phyloP scores from a whole-genome alignment of 768 basidiomycete species.

The Boletus rubroflammeus region DNA sequence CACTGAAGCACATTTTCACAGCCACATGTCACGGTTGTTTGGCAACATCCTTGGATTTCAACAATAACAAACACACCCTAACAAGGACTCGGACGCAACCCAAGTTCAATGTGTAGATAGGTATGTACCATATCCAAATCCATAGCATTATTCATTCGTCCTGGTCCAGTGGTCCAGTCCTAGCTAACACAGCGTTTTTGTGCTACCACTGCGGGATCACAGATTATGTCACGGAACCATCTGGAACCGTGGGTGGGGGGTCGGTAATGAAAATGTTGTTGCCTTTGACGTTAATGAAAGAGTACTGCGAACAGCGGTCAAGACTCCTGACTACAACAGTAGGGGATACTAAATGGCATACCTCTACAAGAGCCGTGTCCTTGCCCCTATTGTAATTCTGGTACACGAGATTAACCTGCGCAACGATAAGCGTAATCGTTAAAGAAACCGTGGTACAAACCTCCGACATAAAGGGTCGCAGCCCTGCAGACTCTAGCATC shows the following conservation, averaged over 20 bases:
- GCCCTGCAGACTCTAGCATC: constrained; percentile 42
- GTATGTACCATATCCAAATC: constrained; percentile 19
- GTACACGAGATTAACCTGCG: constrained; percentile 54
- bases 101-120: neutral
- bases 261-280: constrained; percentile 43
- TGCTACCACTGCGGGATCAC: neutral
- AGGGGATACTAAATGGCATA: constrained; percentile 15
- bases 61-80: constrained; percentile 13
- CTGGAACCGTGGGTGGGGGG: neutral
- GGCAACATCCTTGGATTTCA: constrained; percentile 9
- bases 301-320: constrained; percentile 37
- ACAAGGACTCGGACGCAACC: neutral
- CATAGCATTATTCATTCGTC: constrained; percentile 15
- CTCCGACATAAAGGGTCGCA: constrained; percentile 47
- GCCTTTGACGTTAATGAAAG: constrained; percentile 52
- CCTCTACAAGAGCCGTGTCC: constrained; percentile 49
- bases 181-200: neutral
- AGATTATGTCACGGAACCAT: constrained; percentile 14
- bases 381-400: constrained; percentile 50
- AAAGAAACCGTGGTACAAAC: constrained; percentile 10
- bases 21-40: constrained; percentile 5
- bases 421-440: constrained; percentile 1
- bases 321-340: neutral
- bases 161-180: neutral
- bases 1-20: neutral